Evolutionary conservation across 805 yeast species (phyloP).

Genomic region (Wickerhamomyces sydowiorum): DNA sequence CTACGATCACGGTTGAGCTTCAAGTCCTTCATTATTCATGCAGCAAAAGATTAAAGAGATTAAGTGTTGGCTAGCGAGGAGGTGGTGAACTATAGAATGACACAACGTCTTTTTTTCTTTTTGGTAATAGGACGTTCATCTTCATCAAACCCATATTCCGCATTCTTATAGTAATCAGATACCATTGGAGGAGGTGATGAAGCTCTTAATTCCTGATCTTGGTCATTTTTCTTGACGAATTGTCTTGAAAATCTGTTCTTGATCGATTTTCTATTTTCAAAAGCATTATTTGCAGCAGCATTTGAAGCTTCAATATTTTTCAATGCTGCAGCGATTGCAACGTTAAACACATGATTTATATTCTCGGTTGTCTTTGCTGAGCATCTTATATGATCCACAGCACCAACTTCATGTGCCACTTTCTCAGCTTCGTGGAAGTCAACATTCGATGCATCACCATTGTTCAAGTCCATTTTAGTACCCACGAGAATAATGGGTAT

Average conservation of each 20-base stretch:
- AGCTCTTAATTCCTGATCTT: not conserved
- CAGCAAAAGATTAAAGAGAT: not conserved
- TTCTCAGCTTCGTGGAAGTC: constrained; percentile 26
- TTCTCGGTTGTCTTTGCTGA: constrained; percentile 70
- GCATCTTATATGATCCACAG: constrained; percentile 70
- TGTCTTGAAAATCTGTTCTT: constrained; percentile 3
- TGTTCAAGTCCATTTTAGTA: constrained; percentile 61
- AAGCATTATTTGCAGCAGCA: not conserved
- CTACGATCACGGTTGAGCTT: too few species aligned
- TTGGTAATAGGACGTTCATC: not conserved
- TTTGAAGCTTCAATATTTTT: constrained; percentile 2
- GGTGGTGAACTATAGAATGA: constrained; percentile 2
- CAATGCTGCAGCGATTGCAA: constrained; percentile 35
- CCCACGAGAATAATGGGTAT: constrained; percentile 80
- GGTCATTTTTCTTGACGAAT: constrained; percentile 1
- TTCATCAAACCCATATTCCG: constrained; percentile 12
- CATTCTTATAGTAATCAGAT: constrained; percentile 11
- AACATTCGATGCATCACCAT: constrained; percentile 33
- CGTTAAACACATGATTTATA: constrained; percentile 61
- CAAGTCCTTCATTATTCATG: too few species aligned
- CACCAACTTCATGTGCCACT: constrained; percentile 58
- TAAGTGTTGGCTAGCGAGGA: not conserved
- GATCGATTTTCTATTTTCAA: constrained; percentile 6
- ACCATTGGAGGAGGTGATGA: not conserved
- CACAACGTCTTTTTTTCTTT: constrained; percentile 8